Conservation (phyloP, 495 filamentous ascomycete species). For the Trichoderma parareesei region DNA sequence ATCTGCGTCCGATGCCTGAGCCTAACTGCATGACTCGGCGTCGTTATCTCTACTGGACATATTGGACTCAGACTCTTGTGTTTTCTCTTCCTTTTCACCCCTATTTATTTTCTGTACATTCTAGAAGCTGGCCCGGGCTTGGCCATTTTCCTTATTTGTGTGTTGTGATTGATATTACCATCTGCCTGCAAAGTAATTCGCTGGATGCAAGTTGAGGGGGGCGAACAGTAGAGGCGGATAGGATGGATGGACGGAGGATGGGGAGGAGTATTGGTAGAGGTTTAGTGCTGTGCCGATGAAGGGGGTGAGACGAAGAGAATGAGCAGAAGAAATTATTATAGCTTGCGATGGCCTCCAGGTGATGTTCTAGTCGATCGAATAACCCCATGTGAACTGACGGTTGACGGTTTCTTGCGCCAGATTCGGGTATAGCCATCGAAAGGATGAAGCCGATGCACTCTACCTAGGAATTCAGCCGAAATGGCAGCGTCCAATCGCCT, state of each 20-base stretch:
- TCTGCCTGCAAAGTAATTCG: constrained; percentile 4
- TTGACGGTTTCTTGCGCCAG: neutral
- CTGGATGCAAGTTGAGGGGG: constrained; percentile 4
- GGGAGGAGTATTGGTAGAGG: neutral
- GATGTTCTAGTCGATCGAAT: neutral
- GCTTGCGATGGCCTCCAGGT: neutral
- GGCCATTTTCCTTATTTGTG: constrained; percentile 8
- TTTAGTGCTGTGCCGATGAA: neutral
- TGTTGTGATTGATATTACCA: constrained; percentile 8
- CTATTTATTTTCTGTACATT: constrained; percentile 14
- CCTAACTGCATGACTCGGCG: neutral
- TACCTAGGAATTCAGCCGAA: neutral
- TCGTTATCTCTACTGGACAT: constrained; percentile 11
- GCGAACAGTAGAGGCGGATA: neutral
- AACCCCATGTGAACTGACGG: neutral
- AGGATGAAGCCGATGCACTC: neutral
- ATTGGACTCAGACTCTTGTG: constrained; percentile 10
- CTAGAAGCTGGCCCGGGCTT: constrained; percentile 13
- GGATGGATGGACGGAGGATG: neutral
- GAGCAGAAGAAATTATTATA: neutral
- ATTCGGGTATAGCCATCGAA: neutral
- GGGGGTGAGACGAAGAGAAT: neutral
- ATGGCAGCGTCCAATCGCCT: neutral
- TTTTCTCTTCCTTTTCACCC: constrained; percentile 12
- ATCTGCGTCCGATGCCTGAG: neutral